phyloP scores from a whole-genome alignment of 1,139 yeast species.

The Yamadazyma blattariae region DNA sequence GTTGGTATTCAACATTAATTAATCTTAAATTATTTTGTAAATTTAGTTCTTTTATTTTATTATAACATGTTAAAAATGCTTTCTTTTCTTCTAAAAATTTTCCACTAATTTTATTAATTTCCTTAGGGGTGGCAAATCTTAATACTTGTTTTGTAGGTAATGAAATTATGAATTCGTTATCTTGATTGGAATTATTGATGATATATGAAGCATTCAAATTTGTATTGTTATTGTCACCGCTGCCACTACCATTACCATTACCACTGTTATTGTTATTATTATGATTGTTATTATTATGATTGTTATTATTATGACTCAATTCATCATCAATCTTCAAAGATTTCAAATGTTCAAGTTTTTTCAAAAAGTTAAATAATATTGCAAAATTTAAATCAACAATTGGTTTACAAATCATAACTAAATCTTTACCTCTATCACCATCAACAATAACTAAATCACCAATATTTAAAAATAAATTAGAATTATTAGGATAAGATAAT shows the following conservation, averaged over 20 bases:
- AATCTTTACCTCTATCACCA: constrained; percentile 51
- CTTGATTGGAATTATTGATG: constrained; percentile 38
- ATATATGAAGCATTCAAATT: constrained; percentile 28
- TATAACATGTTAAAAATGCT: constrained; percentile 44
- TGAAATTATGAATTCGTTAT: constrained; percentile 46
- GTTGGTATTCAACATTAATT: constrained; percentile 87
- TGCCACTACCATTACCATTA: not conserved
- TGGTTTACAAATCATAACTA: constrained; percentile 50
- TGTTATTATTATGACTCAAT: not conserved
- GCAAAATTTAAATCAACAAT: constrained; percentile 51
- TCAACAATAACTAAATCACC: constrained; percentile 48
- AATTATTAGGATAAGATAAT: constrained; percentile 40
- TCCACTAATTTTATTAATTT: constrained; percentile 40
- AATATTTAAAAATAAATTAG: constrained; percentile 50
- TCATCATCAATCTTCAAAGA: constrained; percentile 51
- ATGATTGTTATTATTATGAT: not conserved
- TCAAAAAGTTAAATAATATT: constrained; percentile 72
- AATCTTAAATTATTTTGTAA: constrained; percentile 41
- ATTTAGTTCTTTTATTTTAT: constrained; percentile 43
- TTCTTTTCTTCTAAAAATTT: constrained; percentile 47
- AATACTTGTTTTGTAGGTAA: constrained; percentile 50
- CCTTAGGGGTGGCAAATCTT: constrained; percentile 49
- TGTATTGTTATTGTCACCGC: not conserved
- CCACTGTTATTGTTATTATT: no score
- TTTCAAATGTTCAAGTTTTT: constrained; percentile 74